Evolutionary conservation across 2,329 filamentous ascomycete genomes (phyloP), one percentile per base, ranked within the genome.

Genomic region (Ceratocystis alfenasii): DNA sequence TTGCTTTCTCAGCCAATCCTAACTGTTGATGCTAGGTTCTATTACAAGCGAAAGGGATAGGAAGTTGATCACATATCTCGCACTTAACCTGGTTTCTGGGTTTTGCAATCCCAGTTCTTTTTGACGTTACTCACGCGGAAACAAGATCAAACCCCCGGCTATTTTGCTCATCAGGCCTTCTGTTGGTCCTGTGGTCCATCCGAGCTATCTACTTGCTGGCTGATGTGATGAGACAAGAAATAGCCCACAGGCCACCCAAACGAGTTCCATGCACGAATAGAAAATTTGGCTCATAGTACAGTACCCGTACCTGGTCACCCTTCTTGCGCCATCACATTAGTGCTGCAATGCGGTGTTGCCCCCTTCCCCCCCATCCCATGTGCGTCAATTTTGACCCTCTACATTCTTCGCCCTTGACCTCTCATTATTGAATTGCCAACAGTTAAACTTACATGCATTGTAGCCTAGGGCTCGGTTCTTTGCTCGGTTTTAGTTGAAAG

Each of bases 71-170:
- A 59, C 17, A 57, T 22, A 57, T 57, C 28, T 57, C 28, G 30
- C 25, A 59, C 25, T 7, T 59, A 59, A 59, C 55, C 55, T n/a
- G 55, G 55, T 59, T 59, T 59, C 55, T 59, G 55, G 55, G 55
- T 59, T 30, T 59, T 30, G 25, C 55, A 30, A 59, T 33, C 30
- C 25, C 30, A 10, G 25, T 20, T 59, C 2, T 59, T 30, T 59
- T 25, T 33, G 28, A n/a, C 28, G 25, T 59, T 30, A 33, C 55
- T 59, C 55, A 59, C 30, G 55, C 55, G 30, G 55, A 59, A 59
- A 36, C 55, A 33, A n/a, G 7, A 8, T 10, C 8, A 6, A 59
- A 20, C 12, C 55, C 55, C 55, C 17, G 55, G 28, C n/a, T 36
- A 59, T 59, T n/a, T n/a, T 59, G 55, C 17, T 36, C 22, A 53